These are phyloP conservation scores for Sphaerulina populicola DNA, from an alignment of 2,329 filamentous ascomycete genomes.

Conservation along the genomic window DNA sequence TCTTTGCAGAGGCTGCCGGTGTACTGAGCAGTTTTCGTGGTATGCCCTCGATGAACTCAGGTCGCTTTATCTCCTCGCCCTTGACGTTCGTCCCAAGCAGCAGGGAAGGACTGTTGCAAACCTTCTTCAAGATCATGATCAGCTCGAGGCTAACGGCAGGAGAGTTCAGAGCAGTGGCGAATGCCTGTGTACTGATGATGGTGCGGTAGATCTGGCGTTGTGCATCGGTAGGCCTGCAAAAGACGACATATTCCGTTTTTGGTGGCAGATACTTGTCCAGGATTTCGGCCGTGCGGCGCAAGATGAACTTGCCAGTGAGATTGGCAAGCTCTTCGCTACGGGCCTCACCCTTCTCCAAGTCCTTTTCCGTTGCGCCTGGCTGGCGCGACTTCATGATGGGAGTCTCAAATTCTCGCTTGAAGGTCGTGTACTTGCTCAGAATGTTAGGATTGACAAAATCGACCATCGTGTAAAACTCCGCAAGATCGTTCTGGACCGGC, in stretches of 20 bases:
- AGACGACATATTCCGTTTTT: slow-evolving; percentile 60
- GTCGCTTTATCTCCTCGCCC: slow-evolving; percentile 30
- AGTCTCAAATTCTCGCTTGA: slow-evolving; percentile 56
- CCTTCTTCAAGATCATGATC: slow-evolving; percentile 64
- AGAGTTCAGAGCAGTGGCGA: slow-evolving; percentile 54
- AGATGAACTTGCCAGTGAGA: slow-evolving; percentile 56
- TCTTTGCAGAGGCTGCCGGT: slow-evolving; percentile 54
- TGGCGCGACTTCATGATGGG: slow-evolving; percentile 58
- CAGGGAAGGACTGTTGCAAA: slow-evolving; percentile 62
- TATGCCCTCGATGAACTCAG: slow-evolving; percentile 36
- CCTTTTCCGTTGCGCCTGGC: slow-evolving; percentile 52
- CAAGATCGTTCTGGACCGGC: slow-evolving; percentile 60
- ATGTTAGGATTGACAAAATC: slow-evolving; percentile 62
- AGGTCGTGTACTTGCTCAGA: slow-evolving; percentile 53
- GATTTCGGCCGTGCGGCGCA: slow-evolving; percentile 59
- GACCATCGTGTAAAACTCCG: slow-evolving; percentile 59
- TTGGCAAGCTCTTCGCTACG: slow-evolving; percentile 53
- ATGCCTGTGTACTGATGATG: slow-evolving; percentile 57
- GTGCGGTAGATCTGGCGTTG: slow-evolving; percentile 55
- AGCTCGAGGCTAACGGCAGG: slow-evolving; percentile 57
- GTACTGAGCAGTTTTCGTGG: slow-evolving; percentile 49
- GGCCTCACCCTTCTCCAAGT: slow-evolving; percentile 56
- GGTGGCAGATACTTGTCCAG: slow-evolving; percentile 56
- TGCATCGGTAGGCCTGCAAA: slow-evolving; percentile 54
- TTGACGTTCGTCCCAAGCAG: slow-evolving; percentile 45